These are phyloP conservation scores for Penicillium steckii DNA, from an alignment of 495 filamentous ascomycete species.

Conservation along the genomic window DNA sequence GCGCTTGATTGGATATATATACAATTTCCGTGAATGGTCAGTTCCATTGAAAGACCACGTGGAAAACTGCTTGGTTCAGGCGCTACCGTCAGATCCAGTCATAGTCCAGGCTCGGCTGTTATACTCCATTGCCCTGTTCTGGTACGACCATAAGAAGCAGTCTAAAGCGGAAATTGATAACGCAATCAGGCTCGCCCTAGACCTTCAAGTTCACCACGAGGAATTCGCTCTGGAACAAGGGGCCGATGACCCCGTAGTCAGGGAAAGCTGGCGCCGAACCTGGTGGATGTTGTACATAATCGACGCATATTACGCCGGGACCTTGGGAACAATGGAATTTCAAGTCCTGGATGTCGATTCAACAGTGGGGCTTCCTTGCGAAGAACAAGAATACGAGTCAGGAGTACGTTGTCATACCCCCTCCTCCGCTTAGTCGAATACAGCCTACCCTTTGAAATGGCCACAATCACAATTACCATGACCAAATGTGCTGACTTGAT, in stretches of 20 bases:
- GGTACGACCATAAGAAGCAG: conserved; percentile 27
- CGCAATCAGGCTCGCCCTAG: conserved; percentile 38
- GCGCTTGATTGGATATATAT: conserved; percentile 28
- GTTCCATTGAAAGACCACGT: conserved; percentile 14
- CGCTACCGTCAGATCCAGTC: conserved; percentile 45
- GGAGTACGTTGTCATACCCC: conserved; percentile 50
- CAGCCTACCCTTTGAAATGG: not conserved
- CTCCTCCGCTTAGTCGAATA: not conserved
- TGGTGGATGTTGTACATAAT: conserved; percentile 38
- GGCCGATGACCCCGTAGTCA: conserved; percentile 18
- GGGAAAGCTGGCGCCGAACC: conserved; percentile 35
- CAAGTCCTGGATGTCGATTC: conserved; percentile 52
- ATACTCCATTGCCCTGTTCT: conserved; percentile 34
- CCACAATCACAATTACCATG: not conserved
- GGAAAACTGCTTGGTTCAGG: conserved; percentile 51
- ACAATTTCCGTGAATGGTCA: conserved; percentile 19
- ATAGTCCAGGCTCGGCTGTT: conserved; percentile 30
- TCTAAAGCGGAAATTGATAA: conserved; percentile 20
- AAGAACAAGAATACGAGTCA: conserved; percentile 66
- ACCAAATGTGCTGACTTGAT: not conserved
- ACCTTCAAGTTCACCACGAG: conserved; percentile 20
- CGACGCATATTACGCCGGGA: conserved; percentile 32
- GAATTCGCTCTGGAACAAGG: conserved; percentile 21
- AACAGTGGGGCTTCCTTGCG: conserved; percentile 70
- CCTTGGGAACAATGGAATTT: conserved; percentile 39